These are phyloP conservation scores for Paspalum vaginatum DNA, from an alignment of 176 grass and related monocot genomes.

Conservation along the genomic window DNA sequence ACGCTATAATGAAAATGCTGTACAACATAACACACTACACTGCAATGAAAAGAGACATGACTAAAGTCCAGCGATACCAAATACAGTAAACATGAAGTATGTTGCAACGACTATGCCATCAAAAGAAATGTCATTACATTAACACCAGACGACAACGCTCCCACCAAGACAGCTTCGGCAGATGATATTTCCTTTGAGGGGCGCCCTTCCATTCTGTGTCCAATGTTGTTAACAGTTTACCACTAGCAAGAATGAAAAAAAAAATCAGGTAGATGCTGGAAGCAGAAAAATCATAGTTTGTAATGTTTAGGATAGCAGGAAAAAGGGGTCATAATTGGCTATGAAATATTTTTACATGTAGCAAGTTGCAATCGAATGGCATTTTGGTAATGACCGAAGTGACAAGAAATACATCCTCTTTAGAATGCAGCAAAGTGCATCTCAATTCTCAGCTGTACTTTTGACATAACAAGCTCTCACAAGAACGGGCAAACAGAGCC, in stretches of 20 bases:
- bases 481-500: neutral
- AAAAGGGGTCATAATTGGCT: neutral
- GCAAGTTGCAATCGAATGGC: neutral
- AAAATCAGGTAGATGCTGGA: neutral
- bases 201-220: constrained; percentile 49
- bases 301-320: neutral
- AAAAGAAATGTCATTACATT: constrained; percentile 52
- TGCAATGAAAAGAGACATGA: neutral
- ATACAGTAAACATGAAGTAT: neutral
- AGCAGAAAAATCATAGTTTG: neutral
- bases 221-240: neutral
- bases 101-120: neutral
- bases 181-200: constrained; percentile 58
- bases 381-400: neutral
- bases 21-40: neutral
- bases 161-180: constrained; percentile 77
- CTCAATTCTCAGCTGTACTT: neutral
- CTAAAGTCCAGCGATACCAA: constrained; percentile 12
- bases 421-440: neutral
- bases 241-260: constrained; percentile 20
- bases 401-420: neutral
- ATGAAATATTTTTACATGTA: neutral
- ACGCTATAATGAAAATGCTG: neutral
- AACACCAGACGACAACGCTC: constrained; percentile 87
- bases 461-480: neutral